Evolutionary conservation across 108 stramenopile genomes (phyloP).

Genomic region (Cylindrotheca fusiformis): DNA sequence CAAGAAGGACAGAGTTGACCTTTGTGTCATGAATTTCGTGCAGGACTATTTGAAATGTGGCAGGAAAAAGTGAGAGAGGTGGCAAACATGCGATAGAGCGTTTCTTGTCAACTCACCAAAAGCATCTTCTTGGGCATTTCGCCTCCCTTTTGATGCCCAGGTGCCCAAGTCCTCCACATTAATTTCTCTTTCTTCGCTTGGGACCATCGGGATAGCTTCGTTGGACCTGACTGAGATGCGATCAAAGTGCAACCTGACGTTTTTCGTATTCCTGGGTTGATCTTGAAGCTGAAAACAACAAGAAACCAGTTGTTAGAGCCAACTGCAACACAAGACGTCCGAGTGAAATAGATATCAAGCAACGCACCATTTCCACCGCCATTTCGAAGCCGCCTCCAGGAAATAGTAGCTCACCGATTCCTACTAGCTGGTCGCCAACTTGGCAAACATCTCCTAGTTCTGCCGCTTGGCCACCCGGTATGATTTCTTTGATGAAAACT

Average conservation of each 20-base stretch:
- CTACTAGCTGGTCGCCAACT: conserved; percentile 71
- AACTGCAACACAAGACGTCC: no score
- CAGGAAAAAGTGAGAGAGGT: conserved; percentile 1
- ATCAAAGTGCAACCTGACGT: conserved; percentile 74
- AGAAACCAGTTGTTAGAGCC: no score
- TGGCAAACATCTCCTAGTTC: conserved; percentile 63
- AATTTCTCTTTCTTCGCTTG: conserved; percentile 13
- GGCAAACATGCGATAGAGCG: background rate
- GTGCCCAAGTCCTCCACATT: conserved; percentile 59
- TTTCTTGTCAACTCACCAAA: conserved; percentile 38
- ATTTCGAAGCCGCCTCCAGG: conserved; percentile 64
- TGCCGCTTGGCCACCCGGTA: conserved; percentile 59
- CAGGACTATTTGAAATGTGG: conserved; percentile 31
- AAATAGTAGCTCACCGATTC: conserved; percentile 74
- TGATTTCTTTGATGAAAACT: conserved; percentile 70
- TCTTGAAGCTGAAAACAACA: conserved; percentile 19
- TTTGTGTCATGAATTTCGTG: conserved; percentile 59
- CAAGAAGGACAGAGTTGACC: conserved; percentile 50
- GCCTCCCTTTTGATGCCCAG: conserved; percentile 71
- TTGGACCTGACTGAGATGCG: conserved; percentile 33
- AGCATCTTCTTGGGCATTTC: conserved; percentile 71
- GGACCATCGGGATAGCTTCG: conserved; percentile 23
- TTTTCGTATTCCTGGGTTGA: conserved; percentile 34
- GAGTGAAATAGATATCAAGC: no score
- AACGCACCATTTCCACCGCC: conserved; percentile 52